phyloP scores from a whole-genome alignment of 106 monocot species.

The Dioscorea dumetorum region DNA sequence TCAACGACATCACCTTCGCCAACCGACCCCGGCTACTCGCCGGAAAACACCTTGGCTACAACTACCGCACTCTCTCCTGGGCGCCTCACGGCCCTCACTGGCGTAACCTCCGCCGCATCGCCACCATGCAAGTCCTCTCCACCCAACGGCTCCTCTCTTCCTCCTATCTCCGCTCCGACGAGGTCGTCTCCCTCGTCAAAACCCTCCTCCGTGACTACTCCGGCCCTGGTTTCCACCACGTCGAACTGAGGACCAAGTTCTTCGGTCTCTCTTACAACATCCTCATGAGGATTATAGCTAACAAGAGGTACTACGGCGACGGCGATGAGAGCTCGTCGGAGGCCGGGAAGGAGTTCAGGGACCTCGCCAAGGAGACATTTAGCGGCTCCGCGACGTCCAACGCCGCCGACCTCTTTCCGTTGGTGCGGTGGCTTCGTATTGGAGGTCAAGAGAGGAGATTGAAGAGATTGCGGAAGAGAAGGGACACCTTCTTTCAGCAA shows the following conservation, averaged over 20 bases:
- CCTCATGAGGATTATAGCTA: slow-evolving; percentile 19
- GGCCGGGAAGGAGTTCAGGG: background rate
- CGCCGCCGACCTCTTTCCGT: background rate
- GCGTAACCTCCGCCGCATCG: slow-evolving; percentile 15
- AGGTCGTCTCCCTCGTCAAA: slow-evolving; percentile 5
- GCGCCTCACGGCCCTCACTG: slow-evolving; percentile 14
- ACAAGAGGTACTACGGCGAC: slow-evolving; percentile 2
- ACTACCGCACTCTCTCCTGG: background rate
- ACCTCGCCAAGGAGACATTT: background rate
- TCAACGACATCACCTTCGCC: slow-evolving; percentile 12
- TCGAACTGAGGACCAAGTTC: slow-evolving; percentile 17
- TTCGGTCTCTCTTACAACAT: slow-evolving; percentile 11
- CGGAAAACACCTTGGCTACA: slow-evolving; percentile 6
- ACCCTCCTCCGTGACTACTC: background rate
- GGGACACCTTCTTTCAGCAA: slow-evolving; percentile 2
- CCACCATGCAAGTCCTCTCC: slow-evolving; percentile 2
- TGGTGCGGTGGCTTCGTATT: background rate
- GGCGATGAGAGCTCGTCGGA: background rate
- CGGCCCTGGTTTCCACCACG: background rate
- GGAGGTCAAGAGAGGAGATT: background rate
- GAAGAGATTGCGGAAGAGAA: background rate
- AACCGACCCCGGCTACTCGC: slow-evolving; percentile 2
- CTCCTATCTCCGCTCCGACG: slow-evolving; percentile 4
- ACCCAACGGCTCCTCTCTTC: slow-evolving; percentile 7
- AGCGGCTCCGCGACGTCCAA: background rate